Conservation (phyloP, 73 alveolate species). For the Tetrahymena borealis region DNA sequence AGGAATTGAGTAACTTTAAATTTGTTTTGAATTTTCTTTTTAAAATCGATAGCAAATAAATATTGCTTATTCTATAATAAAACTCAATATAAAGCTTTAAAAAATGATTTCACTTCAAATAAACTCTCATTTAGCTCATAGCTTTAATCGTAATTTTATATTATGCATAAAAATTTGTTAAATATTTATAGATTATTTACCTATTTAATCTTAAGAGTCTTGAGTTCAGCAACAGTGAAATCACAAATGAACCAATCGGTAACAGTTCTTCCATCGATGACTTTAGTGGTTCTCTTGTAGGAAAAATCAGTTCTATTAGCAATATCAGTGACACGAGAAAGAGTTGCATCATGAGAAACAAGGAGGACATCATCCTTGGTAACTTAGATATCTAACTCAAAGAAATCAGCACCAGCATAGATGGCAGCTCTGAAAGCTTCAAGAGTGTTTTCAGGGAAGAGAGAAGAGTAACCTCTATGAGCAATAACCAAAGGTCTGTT, state of each 20-base stretch:
- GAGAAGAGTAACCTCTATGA: conserved; percentile 42
- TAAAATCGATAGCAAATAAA: too few species aligned
- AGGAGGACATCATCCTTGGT: conserved; percentile 33
- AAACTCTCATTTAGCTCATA: too few species aligned
- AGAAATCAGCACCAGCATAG: conserved; percentile 43
- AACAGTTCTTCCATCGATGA: background rate
- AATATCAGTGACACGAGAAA: background rate
- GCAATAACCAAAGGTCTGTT: conserved; percentile 40
- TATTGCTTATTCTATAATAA: too few species aligned
- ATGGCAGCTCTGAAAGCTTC: conserved; percentile 39
- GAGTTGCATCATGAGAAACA: conserved; percentile 37
- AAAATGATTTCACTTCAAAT: too few species aligned
- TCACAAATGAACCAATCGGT: conserved; percentile 35
- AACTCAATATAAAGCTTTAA: too few species aligned
- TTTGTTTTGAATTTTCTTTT: too few species aligned
- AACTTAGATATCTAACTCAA: conserved; percentile 35
- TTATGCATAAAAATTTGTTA: background rate
- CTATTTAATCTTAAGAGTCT: conserved; percentile 28
- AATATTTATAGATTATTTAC: too few species aligned
- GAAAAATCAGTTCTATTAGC: background rate
- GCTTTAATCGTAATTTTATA: too few species aligned
- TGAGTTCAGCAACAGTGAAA: conserved; percentile 42
- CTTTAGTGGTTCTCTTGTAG: background rate
- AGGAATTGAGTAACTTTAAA: background rate
- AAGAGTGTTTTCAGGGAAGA: conserved; percentile 41